A percentile compares a stretch with the other conserved stretches of the same genome.
Conservation (phyloP, 148 eudicot species). For the Talinum fruticosum region DNA sequence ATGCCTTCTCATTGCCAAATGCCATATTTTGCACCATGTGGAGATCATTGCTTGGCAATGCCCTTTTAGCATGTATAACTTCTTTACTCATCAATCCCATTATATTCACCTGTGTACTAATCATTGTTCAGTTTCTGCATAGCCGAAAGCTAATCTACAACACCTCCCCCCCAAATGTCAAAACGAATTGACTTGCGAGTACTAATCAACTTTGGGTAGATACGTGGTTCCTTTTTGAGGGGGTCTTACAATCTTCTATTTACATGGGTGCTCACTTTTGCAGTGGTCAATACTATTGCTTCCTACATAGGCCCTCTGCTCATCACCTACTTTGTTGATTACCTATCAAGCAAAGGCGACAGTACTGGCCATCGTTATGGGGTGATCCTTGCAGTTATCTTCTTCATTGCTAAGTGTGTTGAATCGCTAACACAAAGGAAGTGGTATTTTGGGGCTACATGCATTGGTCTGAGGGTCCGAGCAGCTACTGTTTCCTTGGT, state of each 20-base stretch:
- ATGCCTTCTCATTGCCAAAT: constrained; percentile 39
- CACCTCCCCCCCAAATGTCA: not conserved
- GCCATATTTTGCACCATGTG: constrained; percentile 50
- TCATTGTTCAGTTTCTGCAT: not conserved
- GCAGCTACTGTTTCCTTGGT: constrained; percentile 56
- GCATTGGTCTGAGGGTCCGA: constrained; percentile 55
- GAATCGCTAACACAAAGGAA: constrained; percentile 82
- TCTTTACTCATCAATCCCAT: not conserved
- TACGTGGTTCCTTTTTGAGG: not conserved
- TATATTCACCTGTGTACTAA: not conserved
- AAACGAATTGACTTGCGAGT: not conserved
- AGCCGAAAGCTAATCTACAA: not conserved
- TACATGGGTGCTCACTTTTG: constrained; percentile 2
- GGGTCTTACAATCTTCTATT: not conserved
- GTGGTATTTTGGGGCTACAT: constrained; percentile 82
- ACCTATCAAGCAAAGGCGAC: constrained; percentile 50
- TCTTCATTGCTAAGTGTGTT: constrained; percentile 62
- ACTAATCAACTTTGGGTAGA: not conserved
- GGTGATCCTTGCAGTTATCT: constrained; percentile 50
- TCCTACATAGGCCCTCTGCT: constrained; percentile 81
- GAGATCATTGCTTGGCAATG: constrained; percentile 63
- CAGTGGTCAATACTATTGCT: constrained; percentile 71
- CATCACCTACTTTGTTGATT: constrained; percentile 67
- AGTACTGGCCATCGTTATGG: constrained; percentile 43
- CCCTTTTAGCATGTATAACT: constrained; percentile 61